Base-by-base conservation (phyloP, 176 grass and related monocot species). In the Avena eriantha region DNA sequence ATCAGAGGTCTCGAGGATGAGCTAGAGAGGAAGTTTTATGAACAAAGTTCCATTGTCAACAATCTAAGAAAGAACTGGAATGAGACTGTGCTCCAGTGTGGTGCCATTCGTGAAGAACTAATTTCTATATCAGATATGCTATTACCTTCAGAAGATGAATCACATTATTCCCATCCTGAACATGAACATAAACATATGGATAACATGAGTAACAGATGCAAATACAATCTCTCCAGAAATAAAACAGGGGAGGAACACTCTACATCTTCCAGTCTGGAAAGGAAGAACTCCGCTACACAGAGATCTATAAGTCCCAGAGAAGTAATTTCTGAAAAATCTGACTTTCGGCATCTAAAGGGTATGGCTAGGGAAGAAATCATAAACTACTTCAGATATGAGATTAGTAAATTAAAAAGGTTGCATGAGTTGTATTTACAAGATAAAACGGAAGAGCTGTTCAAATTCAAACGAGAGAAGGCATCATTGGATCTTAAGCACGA, bases 391-490 rank as follows among this genome's bases (percentile, higher is more conserved):
- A 99, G 87, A 89, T 86, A 77, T 70, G 97, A 99, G 86, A 96
- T 99, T 72, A 88, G 89, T 82, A 96, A 99, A 87, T 90, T 99
- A 90, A 99, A 83, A 69, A 92, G 94, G 86, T 69, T 92, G 19
- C 93, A 99, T 85, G 97, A 99, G 69, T 80, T 89, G 69, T 83
- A 76, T 73, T 87, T 99, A 90, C 94, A 96, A 82, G 93, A 99
- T 78, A 99, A 90, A 84, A 99, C 97, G 1, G 97, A 99, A 91
- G 97, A 99, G 75, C 79, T 99, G 45, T 99, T 99, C 88, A 96
- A 79, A 87, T 87, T 90, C 80, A 99, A 99, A 87, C 81, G 97
- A 71, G 90, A 99, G 68, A 99, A 96, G 87, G 89, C 87, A 68
- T 99, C 92, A 61, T 58, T 89, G 51, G 87, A 86, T 88, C 89